Evolutionary conservation across 768 basidiomycete genomes (phyloP).

Genomic region (Rhizopogon vinicolor): DNA sequence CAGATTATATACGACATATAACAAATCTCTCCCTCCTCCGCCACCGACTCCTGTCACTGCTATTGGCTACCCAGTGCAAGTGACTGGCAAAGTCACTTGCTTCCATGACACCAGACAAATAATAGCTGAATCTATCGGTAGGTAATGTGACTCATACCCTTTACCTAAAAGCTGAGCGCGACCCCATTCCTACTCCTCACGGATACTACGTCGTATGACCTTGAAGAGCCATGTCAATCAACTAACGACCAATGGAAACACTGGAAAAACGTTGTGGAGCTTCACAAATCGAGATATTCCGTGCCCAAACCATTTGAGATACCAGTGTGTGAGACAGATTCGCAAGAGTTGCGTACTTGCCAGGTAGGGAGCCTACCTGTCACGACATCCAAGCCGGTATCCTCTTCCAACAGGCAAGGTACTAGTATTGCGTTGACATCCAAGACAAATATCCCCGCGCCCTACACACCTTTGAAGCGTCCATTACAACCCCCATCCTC

Average conservation of each 20-base stretch:
- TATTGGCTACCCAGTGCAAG: slow-evolving; percentile 42
- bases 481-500: slow-evolving; percentile 11
- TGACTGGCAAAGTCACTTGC: slow-evolving; percentile 41
- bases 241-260: slow-evolving; percentile 54
- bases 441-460: neutral
- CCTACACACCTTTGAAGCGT: neutral
- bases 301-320: slow-evolving; percentile 45
- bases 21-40: neutral
- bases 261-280: slow-evolving; percentile 42
- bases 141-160: slow-evolving; percentile 10
- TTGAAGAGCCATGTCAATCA: slow-evolving; percentile 41
- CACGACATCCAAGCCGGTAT: slow-evolving; percentile 6
- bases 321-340: slow-evolving; percentile 18
- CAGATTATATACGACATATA: neutral
- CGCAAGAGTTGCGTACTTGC: slow-evolving; percentile 15
- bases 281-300: slow-evolving; percentile 53
- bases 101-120: slow-evolving; percentile 43
- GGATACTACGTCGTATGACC: no score
- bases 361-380: slow-evolving; percentile 4
- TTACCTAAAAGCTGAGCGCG: neutral
- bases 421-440: neutral
- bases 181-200: no score
- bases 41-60: slow-evolving; percentile 34
- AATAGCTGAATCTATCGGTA: slow-evolving; percentile 47
- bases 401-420: neutral